Conservation (phyloP, 768 basidiomycete genomes). For the Pleurotus giganteus region DNA sequence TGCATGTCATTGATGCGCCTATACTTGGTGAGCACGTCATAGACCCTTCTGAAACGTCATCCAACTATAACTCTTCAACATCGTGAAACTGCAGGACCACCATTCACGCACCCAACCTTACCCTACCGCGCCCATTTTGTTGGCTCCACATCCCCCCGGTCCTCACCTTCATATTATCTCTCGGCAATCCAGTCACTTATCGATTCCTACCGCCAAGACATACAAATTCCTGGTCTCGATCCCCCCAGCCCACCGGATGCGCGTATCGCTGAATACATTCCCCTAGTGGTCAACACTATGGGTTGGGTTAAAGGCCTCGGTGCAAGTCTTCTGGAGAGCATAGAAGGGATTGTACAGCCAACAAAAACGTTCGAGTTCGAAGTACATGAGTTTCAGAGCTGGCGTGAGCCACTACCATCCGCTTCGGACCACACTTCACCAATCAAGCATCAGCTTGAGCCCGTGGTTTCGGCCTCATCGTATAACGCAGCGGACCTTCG, state of each 20-base stretch:
- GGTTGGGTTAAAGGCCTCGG: constrained; percentile 97
- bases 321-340: constrained; percentile 66
- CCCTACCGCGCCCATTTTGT: constrained; percentile 80
- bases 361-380: constrained; percentile 58
- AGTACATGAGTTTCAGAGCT: constrained; percentile 16
- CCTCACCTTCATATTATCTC: constrained; percentile 76
- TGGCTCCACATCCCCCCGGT: constrained; percentile 74
- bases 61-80: not conserved
- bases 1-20: constrained; percentile 67
- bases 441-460: constrained; percentile 42
- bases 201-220: constrained; percentile 64
- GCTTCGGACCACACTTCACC: not conserved
- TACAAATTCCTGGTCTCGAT: constrained; percentile 46
- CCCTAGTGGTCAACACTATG: constrained; percentile 93
- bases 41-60: not conserved
- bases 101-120: constrained; percentile 79
- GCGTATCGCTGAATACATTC: constrained; percentile 58
- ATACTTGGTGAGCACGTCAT: constrained; percentile 57
- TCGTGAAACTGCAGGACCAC: constrained; percentile 55
- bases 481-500: constrained; percentile 69
- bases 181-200: constrained; percentile 64
- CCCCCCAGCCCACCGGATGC: constrained; percentile 22
- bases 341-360: constrained; percentile 65
- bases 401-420: constrained; percentile 16
- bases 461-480: constrained; percentile 38